These are phyloP conservation scores for Penicillium silybi DNA, from an alignment of 495 filamentous ascomycete genomes.

Conservation along the genomic window DNA sequence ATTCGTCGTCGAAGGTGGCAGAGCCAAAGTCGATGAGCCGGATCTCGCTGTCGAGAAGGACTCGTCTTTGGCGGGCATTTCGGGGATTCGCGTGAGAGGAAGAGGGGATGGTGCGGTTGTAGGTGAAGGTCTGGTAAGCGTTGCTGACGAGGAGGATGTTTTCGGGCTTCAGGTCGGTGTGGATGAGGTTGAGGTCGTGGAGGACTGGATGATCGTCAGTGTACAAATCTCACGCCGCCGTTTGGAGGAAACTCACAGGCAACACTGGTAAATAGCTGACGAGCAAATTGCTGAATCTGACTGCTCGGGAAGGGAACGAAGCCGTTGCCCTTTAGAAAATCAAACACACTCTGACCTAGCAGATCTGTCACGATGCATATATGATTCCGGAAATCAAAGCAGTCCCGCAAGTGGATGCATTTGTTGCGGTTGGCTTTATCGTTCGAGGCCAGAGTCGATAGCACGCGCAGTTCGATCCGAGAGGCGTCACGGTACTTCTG, in stretches of 20 bases:
- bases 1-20: constrained; percentile 97
- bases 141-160: constrained; percentile 93
- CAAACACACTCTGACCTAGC: constrained; percentile 94
- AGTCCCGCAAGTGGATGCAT: constrained; percentile 95
- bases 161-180: constrained; percentile 97
- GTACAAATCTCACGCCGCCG: not conserved
- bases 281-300: constrained; percentile 94
- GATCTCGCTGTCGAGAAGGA: constrained; percentile 93
- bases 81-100: constrained; percentile 73
- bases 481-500: constrained; percentile 97
- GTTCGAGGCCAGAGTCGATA: constrained; percentile 85
- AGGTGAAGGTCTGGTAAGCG: constrained; percentile 92
- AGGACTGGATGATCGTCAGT: constrained; percentile 60
- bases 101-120: constrained; percentile 90
- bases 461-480: constrained; percentile 89
- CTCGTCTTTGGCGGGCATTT: constrained; percentile 79
- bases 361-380: constrained; percentile 99
- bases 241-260: constrained; percentile 66
- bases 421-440: constrained; percentile 90
- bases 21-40: constrained; percentile 97
- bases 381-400: constrained; percentile 95
- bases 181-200: constrained; percentile 95
- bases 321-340: constrained; percentile 90
- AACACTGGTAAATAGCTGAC: constrained; percentile 95
- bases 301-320: constrained; percentile 99